Evolutionary conservation across 1,284 basidiomycete species (phyloP), one percentile per base, ranked within the genome.

Genomic region (Pseudozyma thailandica): DNA sequence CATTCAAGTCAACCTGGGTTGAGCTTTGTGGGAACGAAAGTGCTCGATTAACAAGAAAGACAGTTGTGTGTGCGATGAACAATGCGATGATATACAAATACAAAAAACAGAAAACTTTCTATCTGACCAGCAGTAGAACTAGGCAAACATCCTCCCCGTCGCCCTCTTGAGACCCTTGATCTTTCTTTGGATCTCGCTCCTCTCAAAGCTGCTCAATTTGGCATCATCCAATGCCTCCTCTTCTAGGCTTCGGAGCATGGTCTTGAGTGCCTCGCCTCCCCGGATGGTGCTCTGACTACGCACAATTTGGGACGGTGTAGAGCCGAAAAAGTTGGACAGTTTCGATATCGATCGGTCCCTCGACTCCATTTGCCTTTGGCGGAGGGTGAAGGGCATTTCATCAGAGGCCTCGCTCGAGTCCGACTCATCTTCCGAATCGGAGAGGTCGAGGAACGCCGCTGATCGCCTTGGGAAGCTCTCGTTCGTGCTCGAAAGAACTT

Each of bases 311-410:
- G 60, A 60, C 6, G 68, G 68, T 4, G 68, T 64, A 6, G 68
- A 71, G n/a, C 68, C 68, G 33, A 71, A 71, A 21, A 71, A 64
- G 27, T 44, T 64, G 28, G 56, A 60, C 31, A 71, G 43, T 35
- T 71, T 71, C 26, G 56, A 60, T 43, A 71, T 52, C 39, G 68
- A 71, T 7, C 61, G 51, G 27, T 71, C 61, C 41, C 50, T 55
- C 26, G 47, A 46, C 8, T 49, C 45, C 4, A 52, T 26, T 7
- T 44, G 23, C 28, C 37, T 51, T 26, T 49, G 54, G 27, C 50
- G 54, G 4, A 52, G 49, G 15, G 54, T 38, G 45, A 35, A 31
- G 41, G 50, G 37, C 27, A 50, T 41, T 16, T 66, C 57, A 4
- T 65, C 63, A 16, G 57, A 44, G 18, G 51, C 59, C 41, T 42